Evolutionary conservation across 2,329 filamentous ascomycete species (phyloP).

Genomic region (Neonectria ditissima): DNA sequence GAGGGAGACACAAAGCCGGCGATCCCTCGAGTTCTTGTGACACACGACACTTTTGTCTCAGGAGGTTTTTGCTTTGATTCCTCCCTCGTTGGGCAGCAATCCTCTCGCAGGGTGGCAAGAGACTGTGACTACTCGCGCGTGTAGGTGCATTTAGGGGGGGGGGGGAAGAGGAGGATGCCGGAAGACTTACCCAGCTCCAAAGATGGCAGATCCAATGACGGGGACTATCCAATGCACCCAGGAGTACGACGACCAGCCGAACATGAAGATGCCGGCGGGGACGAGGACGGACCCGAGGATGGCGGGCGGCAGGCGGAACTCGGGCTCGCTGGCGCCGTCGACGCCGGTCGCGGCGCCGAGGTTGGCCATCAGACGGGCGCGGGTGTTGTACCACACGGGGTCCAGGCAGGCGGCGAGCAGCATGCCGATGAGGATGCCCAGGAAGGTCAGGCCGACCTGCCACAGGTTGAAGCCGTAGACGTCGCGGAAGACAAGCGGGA

Average conservation of each 20-base stretch:
- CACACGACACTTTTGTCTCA: constrained; percentile 3
- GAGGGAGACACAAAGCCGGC: constrained; percentile 7
- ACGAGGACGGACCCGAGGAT: constrained; percentile 82
- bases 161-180: too few relatives aligned
- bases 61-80: background rate
- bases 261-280: constrained; percentile 86
- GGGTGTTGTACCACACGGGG: constrained; percentile 74
- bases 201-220: constrained; percentile 78
- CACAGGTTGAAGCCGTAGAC: constrained; percentile 83
- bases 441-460: constrained; percentile 83
- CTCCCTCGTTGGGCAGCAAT: background rate
- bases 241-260: constrained; percentile 85
- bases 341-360: constrained; percentile 63
- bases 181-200: constrained; percentile 78
- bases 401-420: constrained; percentile 70
- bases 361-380: constrained; percentile 67
- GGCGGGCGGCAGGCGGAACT: constrained; percentile 83
- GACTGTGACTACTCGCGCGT: background rate
- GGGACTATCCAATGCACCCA: constrained; percentile 81
- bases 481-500: constrained; percentile 80
- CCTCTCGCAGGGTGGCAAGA: background rate
- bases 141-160: constrained; percentile 17
- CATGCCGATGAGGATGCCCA: constrained; percentile 79
- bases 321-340: constrained; percentile 77
- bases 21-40: constrained; percentile 6